Conservation (phyloP, 306 rosid genomes). For the Datisca glomerata region DNA sequence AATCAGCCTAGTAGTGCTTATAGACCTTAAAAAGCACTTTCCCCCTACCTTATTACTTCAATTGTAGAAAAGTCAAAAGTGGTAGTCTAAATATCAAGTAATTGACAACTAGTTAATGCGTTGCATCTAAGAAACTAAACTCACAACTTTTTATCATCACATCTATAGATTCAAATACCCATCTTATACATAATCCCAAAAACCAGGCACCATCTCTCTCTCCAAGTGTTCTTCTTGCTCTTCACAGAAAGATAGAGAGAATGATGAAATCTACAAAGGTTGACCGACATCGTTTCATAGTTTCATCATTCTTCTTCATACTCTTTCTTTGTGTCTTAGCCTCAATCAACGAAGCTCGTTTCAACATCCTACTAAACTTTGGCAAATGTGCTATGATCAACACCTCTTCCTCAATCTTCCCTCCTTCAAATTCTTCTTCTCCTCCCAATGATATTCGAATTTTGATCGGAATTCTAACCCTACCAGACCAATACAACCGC, state of each 20-base stretch:
- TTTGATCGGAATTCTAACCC: constrained; percentile 72
- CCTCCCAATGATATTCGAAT: constrained; percentile 32
- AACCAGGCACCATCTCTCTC: neutral
- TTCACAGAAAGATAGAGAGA: no score
- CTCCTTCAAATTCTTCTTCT: constrained; percentile 7
- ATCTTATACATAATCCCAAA: no score
- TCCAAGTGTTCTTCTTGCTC: neutral
- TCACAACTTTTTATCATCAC: neutral
- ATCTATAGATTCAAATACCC: neutral
- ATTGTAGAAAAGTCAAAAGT: constrained; percentile 34
- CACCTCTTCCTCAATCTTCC: neutral
- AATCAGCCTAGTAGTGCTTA: no score
- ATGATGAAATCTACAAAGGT: constrained; percentile 21
- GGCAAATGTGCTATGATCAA: constrained; percentile 24
- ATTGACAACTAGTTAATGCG: constrained; percentile 32
- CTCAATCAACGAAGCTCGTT: constrained; percentile 57
- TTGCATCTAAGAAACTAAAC: constrained; percentile 29
- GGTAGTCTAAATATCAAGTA: constrained; percentile 32
- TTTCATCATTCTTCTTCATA: constrained; percentile 37
- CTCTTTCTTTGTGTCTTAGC: constrained; percentile 58
- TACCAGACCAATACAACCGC: constrained; percentile 81
- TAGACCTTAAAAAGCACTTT: neutral
- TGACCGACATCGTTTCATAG: constrained; percentile 28
- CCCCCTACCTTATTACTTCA: neutral
- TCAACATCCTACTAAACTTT: constrained; percentile 23